Conservation (phyloP, 140 eudicot species). For the Senecio squalidus region DNA sequence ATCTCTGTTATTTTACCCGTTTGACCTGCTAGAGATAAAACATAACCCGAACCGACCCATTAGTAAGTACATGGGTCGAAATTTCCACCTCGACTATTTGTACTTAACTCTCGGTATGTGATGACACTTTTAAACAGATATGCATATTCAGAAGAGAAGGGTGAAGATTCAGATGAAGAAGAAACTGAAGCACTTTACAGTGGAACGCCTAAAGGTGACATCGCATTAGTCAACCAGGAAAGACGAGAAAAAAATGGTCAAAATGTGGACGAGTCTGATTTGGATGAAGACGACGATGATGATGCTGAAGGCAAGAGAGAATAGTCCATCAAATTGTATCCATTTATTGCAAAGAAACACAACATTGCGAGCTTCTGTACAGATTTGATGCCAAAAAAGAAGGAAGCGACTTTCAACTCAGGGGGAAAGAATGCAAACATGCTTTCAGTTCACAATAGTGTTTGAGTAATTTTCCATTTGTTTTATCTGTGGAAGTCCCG, state of each 20-base stretch:
- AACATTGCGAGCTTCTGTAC: slow-evolving; percentile 31
- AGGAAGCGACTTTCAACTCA: slow-evolving; percentile 11
- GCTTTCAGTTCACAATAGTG: slow-evolving; percentile 2
- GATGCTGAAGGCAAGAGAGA: slow-evolving; percentile 53
- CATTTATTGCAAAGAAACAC: slow-evolving; percentile 27
- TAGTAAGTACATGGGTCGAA: too few species aligned
- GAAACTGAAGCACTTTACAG: slow-evolving; percentile 70
- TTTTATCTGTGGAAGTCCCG: slow-evolving; percentile 1
- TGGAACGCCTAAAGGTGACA: slow-evolving; percentile 58
- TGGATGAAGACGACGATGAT: slow-evolving; percentile 56
- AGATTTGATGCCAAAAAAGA: slow-evolving; percentile 28
- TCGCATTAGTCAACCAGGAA: slow-evolving; percentile 65
- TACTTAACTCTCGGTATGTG: not conserved
- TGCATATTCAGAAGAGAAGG: slow-evolving; percentile 71
- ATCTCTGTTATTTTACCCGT: too few species aligned
- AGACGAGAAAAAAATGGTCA: slow-evolving; percentile 38
- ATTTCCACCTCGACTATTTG: not conserved
- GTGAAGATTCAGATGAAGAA: slow-evolving; percentile 65
- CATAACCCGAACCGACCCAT: not conserved
- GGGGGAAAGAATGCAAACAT: slow-evolving; percentile 15
- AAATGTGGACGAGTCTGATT: slow-evolving; percentile 29
- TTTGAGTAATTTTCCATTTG: slow-evolving; percentile 7
- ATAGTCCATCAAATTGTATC: slow-evolving; percentile 24
- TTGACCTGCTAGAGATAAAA: too few species aligned
- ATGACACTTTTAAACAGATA: slow-evolving; percentile 39